Conservation (phyloP, 2,329 filamentous ascomycete species). For the Aureobasidium sp. region DNA sequence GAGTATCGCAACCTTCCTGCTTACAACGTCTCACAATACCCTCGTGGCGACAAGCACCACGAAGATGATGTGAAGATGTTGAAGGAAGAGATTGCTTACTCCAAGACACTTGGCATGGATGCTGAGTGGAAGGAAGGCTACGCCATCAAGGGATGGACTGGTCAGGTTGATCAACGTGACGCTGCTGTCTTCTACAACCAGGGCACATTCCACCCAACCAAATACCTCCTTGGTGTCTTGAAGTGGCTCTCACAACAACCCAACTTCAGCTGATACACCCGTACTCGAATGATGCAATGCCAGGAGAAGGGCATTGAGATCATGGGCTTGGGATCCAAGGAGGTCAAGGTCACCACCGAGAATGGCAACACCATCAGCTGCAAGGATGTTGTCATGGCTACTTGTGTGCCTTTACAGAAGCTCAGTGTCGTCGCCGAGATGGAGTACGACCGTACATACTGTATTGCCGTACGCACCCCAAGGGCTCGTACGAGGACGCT, state of each 20-base stretch:
- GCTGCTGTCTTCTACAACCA: slow-evolving; percentile 43
- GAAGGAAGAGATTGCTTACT: slow-evolving; percentile 39
- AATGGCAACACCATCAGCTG: slow-evolving; percentile 42
- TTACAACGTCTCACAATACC: slow-evolving; percentile 46
- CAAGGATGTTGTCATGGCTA: slow-evolving; percentile 47
- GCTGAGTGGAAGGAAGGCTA: slow-evolving; percentile 39
- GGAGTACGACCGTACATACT: slow-evolving; percentile 50
- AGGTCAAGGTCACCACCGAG: slow-evolving; percentile 42
- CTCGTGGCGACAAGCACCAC: slow-evolving; percentile 36
- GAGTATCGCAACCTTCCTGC: slow-evolving; percentile 47
- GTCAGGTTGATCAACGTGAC: slow-evolving; percentile 44
- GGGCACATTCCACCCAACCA: slow-evolving; percentile 51
- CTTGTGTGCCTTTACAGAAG: slow-evolving; percentile 50
- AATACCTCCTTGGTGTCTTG: slow-evolving; percentile 48
- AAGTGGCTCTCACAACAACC: slow-evolving; percentile 45
- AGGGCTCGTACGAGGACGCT: slow-evolving; percentile 46
- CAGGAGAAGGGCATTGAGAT: slow-evolving; percentile 44
- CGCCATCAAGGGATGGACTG: slow-evolving; percentile 47
- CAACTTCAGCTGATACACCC: slow-evolving; percentile 48
- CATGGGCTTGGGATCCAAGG: slow-evolving; percentile 39
- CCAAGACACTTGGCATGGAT: slow-evolving; percentile 39
- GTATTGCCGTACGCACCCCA: slow-evolving; percentile 50
- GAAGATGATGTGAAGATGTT: slow-evolving; percentile 40
- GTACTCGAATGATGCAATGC: slow-evolving; percentile 43
- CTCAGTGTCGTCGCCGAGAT: slow-evolving; percentile 47